Conservation (phyloP, 106 monocot genomes). For the Dendrobium huoshanense region DNA sequence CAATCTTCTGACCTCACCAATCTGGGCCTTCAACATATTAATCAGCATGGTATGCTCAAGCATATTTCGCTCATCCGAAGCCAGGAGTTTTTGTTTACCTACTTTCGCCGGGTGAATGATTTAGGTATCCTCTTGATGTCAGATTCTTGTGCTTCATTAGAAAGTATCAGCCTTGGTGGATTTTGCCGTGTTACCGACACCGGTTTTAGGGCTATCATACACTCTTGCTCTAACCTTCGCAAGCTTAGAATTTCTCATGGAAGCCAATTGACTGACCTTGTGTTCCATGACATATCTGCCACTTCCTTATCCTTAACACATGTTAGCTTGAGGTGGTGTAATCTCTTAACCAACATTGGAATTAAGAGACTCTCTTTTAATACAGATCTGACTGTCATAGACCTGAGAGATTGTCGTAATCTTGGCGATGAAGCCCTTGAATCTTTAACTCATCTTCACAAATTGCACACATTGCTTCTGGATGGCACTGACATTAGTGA, state of each 20-base stretch:
- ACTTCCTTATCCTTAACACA: conserved; percentile 84
- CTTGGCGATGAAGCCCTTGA: conserved; percentile 59
- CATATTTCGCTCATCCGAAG: conserved; percentile 84
- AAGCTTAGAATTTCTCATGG: conserved; percentile 77
- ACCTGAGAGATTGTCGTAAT: conserved; percentile 77
- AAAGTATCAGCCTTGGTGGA: conserved; percentile 82
- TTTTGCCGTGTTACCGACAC: conserved; percentile 92
- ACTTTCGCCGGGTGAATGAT: conserved; percentile 84
- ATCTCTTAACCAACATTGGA: conserved; percentile 64
- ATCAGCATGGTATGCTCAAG: conserved; percentile 60
- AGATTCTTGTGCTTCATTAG: conserved; percentile 61
- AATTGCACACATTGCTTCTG: conserved; percentile 55
- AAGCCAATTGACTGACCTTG: conserved; percentile 84
- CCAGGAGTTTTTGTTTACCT: conserved; percentile 72
- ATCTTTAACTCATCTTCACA: conserved; percentile 47
- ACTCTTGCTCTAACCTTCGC: conserved; percentile 60
- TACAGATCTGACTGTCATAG: conserved; percentile 54
- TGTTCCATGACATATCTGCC: conserved; percentile 92
- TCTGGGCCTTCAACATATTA: conserved; percentile 74
- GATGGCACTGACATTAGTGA: conserved; percentile 72
- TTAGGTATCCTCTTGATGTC: conserved; percentile 78
- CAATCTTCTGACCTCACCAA: conserved; percentile 65
- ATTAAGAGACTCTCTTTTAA: conserved; percentile 55
- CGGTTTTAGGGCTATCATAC: conserved; percentile 81
- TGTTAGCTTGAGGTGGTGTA: conserved; percentile 83